Evolutionary conservation across 2,329 filamentous ascomycete genomes (phyloP), one percentile per base, ranked within the genome.

Genomic region (Colletotrichum graminicola): DNA sequence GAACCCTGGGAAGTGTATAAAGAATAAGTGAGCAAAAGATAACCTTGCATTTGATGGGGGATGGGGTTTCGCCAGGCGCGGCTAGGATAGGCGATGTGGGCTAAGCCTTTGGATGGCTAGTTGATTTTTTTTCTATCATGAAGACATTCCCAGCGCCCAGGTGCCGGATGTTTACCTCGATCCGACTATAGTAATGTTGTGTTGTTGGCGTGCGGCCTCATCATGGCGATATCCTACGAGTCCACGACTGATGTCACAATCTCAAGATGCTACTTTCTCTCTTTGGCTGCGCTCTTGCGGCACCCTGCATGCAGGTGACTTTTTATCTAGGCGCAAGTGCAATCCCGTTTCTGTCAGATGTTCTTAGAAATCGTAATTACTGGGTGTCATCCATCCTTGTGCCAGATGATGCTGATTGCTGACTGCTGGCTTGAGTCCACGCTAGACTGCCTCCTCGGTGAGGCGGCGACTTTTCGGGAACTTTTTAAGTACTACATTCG

Each of bases 41-140:
- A 45, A 57, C 41, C 51, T 32, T 41, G 56, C 62, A 57, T 70
- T 70, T 66, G 61, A 60, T 41, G 56, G 67, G 56, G 67, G 39
- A 49, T 47, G 51, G 67, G 62, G 57, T 61, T 71, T 10, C 56
- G 56, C 66, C 60, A 66, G 59, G 69, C 69, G 69, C 59, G 60
- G 69, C 68, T 71, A 51, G 69, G 69, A 60, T 54, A 57, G 69
- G 69, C 66, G 69, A 68, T 69, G 69, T 72, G 68, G 59, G 66
- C 69, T 69, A 51, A 64, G 69, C 49, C 43, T 72, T 69, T 59
- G 69, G 60, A 69, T 72, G 65, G 23, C 29, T 69, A 72, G 54
- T 63, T 64, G 59, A 59, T 52, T 59, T 59, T 68, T 43, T 55
- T 45, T 60, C 47, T 21, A 16, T 39, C 32, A 56, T 43, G 47